A percentile compares a stretch with the other conserved stretches of the same genome.
Evolutionary conservation across 2,329 filamentous ascomycete species (phyloP).

Genomic region (Penicillium griseofulvum): DNA sequence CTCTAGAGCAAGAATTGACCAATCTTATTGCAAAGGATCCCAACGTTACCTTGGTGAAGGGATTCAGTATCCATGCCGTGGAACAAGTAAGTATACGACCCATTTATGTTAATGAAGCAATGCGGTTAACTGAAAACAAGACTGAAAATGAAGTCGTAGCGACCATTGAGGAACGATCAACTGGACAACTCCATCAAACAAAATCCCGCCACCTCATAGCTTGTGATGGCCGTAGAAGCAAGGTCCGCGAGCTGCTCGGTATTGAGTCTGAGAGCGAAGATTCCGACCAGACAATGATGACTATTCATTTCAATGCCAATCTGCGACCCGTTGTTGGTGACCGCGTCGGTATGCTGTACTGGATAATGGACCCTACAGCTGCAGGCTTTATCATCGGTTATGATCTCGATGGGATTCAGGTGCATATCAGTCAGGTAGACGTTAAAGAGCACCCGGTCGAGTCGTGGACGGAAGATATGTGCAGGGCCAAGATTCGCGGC

Average conservation of each 20-base stretch:
- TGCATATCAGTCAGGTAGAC: constrained; percentile 48
- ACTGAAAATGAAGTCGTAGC: constrained; percentile 1
- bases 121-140: neutral
- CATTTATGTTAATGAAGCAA: neutral
- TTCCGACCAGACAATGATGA: constrained; percentile 49
- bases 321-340: constrained; percentile 39
- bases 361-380: constrained; percentile 45
- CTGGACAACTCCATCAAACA: constrained; percentile 21
- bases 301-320: constrained; percentile 47
- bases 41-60: neutral
- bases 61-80: constrained; percentile 6
- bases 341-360: constrained; percentile 47
- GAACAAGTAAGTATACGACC: neutral
- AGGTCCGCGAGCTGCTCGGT: constrained; percentile 31
- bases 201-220: constrained; percentile 35
- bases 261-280: constrained; percentile 45
- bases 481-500: constrained; percentile 31
- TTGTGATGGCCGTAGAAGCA: constrained; percentile 37
- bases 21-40: constrained; percentile 1
- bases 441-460: constrained; percentile 37
- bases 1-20: constrained; percentile 7
- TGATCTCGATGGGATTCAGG: constrained; percentile 42
- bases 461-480: constrained; percentile 38
- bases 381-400: constrained; percentile 49
- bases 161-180: constrained; percentile 1